Conservation (phyloP, 805 yeast genomes). For the Hermanozyma aechmeae region DNA sequence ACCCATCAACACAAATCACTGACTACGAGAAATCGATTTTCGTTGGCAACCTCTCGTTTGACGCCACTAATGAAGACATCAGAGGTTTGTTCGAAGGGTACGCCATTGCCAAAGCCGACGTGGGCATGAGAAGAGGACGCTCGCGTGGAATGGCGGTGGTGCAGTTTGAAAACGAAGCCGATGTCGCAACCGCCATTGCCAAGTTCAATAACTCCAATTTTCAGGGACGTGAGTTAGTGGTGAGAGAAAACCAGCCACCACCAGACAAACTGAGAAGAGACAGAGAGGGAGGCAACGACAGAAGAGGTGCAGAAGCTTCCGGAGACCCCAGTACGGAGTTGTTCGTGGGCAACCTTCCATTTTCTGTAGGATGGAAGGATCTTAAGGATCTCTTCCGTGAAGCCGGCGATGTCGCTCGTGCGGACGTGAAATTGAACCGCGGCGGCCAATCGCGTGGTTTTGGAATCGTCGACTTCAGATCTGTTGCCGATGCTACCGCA, state of each 20-base stretch:
- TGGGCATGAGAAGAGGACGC: conserved; percentile 68
- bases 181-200: conserved; percentile 63
- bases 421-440: conserved; percentile 61
- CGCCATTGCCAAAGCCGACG: no score
- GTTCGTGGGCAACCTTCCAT: conserved; percentile 78
- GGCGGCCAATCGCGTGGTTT: conserved; percentile 78
- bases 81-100: conserved; percentile 50
- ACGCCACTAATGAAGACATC: conserved; percentile 49
- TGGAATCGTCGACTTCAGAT: conserved; percentile 69
- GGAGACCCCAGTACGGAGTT: conserved; percentile 42
- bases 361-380: conserved; percentile 73
- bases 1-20: not conserved
- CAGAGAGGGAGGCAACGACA: conserved; percentile 16
- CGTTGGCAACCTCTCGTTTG: conserved; percentile 66
- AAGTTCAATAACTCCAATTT: conserved; percentile 57
- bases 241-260: conserved; percentile 86
- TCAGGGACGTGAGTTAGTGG: conserved; percentile 73
- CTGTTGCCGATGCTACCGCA: conserved; percentile 55
- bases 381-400: conserved; percentile 75
- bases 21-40: conserved; percentile 62
- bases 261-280: conserved; percentile 35
- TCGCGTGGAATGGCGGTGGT: conserved; percentile 90
- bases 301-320: conserved; percentile 10
- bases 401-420: conserved; percentile 69
- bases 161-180: conserved; percentile 58